Conservation (phyloP, 2,329 filamentous ascomycete species). For the Alternaria arborescens region DNA sequence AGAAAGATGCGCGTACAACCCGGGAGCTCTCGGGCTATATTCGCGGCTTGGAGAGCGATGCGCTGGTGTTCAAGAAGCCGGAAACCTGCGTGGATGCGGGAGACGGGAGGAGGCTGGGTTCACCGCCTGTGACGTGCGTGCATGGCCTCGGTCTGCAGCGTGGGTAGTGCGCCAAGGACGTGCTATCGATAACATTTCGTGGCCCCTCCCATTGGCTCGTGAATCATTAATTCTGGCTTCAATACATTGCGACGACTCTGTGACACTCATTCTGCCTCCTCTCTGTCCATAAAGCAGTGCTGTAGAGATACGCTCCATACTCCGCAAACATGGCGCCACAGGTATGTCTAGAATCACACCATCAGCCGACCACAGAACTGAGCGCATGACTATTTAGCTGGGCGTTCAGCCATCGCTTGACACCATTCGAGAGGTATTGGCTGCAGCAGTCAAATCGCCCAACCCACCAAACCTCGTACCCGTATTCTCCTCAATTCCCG, state of each 20-base stretch:
- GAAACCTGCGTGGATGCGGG: constrained; percentile 1
- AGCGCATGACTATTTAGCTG: constrained; percentile 50
- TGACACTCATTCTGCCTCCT: background rate
- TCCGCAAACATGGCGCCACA: constrained; percentile 34
- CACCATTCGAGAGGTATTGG: constrained; percentile 65
- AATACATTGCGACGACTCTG: constrained; percentile 19
- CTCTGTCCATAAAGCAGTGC: background rate
- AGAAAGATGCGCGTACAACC: constrained; percentile 4
- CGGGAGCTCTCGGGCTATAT: background rate
- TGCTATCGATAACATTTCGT: constrained; percentile 15
- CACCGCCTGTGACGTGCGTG: constrained; percentile 13
- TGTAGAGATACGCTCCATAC: constrained; percentile 7
- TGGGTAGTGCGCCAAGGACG: constrained; percentile 3
- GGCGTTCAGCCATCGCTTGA: constrained; percentile 68
- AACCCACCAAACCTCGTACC: constrained; percentile 81
- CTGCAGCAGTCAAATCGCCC: constrained; percentile 59
- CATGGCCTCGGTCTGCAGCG: constrained; percentile 6
- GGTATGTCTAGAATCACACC: constrained; percentile 27
- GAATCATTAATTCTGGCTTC: constrained; percentile 22
- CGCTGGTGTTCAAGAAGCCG: constrained; percentile 6
- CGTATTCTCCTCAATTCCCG: constrained; percentile 83
- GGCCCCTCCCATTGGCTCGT: constrained; percentile 26
- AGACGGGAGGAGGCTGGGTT: constrained; percentile 7
- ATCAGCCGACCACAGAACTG: constrained; percentile 27
- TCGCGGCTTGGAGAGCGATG: background rate